Base-by-base conservation (phyloP, 2,329 filamentous ascomycete genomes). In the Verticillium albo-atrum region DNA sequence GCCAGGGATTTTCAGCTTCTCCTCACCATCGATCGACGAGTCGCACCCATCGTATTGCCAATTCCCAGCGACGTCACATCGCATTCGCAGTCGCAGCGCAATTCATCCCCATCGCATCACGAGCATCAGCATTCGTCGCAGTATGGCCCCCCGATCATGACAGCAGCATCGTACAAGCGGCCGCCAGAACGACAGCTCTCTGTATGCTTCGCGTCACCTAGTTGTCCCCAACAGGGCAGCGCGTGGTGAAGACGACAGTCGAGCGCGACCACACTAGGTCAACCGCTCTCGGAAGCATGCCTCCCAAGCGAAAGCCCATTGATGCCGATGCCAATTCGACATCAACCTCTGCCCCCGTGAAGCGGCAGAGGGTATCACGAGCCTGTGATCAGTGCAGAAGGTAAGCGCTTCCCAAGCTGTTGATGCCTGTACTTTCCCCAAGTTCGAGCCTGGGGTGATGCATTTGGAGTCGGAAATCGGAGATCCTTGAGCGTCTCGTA, bases 341-440 rank as follows among this genome's bases (percentile, higher is more conserved):
- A 37, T 58, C 69, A 51, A 58, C 66, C 30, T 65, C 68, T 27
- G 65, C 70, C 42, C 74, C 54, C 17, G 67, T 72, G 64, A 89
- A 89, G 71, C 80, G 86, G 47, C 86, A 87, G 65, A 78, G 87
- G 60, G 87, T 89, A 7, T 89, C 87, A 28, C 78, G 87, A 62
- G 88, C 88, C 34, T 90, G 88, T 72, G 87, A 90, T 67, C 85
- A 85, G 64, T 90, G 88, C 68, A 82, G 88, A 54, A 79, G 60
- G 62, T 57, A 55, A 62, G 62, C 50, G 9, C 20, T 50, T 25
- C 9, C n/a, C 20, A n/a, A 50, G 42, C 42, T 50, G 37, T 12
- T 20, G 55, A 47, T 4, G 3, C 26, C 14, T 50, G 10, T 50
- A 7, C n/a, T n/a, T n/a, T n/a, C n/a, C n/a, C n/a, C n/a, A 20